These are phyloP conservation scores for Lodderomyces elongisporus DNA, from an alignment of 1,139 yeast species.

Conservation along the genomic window DNA sequence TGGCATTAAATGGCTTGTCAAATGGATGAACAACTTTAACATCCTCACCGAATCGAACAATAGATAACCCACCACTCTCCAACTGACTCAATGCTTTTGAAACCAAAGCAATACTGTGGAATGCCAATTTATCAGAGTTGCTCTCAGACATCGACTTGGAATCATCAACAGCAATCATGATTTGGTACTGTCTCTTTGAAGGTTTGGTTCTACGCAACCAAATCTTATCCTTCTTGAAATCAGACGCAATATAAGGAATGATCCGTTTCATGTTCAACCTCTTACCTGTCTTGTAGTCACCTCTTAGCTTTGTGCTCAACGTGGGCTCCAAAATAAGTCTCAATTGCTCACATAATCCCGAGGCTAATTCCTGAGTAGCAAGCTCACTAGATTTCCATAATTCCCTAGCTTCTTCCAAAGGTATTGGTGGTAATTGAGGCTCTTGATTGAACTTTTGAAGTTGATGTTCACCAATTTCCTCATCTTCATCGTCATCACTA, in stretches of 20 bases:
- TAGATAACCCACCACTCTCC: conserved; percentile 89
- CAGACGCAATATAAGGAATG: conserved; percentile 96
- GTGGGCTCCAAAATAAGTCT: conserved; percentile 94
- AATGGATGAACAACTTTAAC: conserved; percentile 87
- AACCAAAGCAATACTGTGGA: conserved; percentile 90
- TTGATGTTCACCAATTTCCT: conserved; percentile 15
- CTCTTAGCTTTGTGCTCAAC: conserved; percentile 84
- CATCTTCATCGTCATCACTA: conserved; percentile 22
- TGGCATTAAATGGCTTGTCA: conserved; percentile 66
- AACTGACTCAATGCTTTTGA: conserved; percentile 90
- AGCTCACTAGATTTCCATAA: conserved; percentile 81
- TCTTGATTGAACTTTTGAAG: conserved; percentile 10
- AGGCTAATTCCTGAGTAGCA: conserved; percentile 80
- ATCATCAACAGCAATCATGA: conserved; percentile 96
- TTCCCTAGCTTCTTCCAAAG: conserved; percentile 62
- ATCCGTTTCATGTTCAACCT: conserved; percentile 95
- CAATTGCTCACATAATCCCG: conserved; percentile 87
- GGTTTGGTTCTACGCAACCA: conserved; percentile 99
- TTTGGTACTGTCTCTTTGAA: conserved; percentile 93
- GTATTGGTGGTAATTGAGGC: conserved; percentile 41
- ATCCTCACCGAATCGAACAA: conserved; percentile 86
- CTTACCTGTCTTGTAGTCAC: conserved; percentile 97
- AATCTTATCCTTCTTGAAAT: conserved; percentile 94
- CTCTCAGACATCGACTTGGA: conserved; percentile 97
- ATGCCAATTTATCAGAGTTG: conserved; percentile 82